Evolutionary conservation across 768 basidiomycete species (phyloP), one percentile per base, ranked within the genome.

Genomic region (Pulveroboletus sp.): DNA sequence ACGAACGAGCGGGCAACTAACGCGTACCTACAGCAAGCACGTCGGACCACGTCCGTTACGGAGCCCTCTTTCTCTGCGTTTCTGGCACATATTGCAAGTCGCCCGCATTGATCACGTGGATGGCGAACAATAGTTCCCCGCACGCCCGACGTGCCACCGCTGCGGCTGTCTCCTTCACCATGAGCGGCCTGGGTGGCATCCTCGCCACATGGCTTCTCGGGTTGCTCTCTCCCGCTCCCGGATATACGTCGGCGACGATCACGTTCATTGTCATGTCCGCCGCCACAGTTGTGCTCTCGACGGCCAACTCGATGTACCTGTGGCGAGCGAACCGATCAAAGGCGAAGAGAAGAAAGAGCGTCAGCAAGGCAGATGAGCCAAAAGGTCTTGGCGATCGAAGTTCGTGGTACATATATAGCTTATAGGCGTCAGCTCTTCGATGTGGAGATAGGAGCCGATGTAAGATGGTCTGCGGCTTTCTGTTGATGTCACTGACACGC

Each of bases 161-260:
- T 23, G 73, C 84, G 41, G 82, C 80, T 10, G 67, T 82, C n/a
- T 70, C 72, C 1, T 79, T 79, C 50, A 78, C 76, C 51, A 70
- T 76, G 71, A 77, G 76, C 14, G 82, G 84, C 57, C 64, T 70
- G 0, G 81, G 81, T 2, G 80, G 80, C 2, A 82, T 84, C 47
- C 75, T 84, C 17, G 71, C 76, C 4, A 83, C 81, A 0, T 84
- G 82, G 82, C 72, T 83, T 4, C 62, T 82, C 20, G 81, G 80
- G 11, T 58, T 56, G 2, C 60, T 82, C 3, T 81, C 78, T 6
- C 63, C 75, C 0, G 68, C 73, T 0, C 81, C 81, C 3, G 50
- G 68, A n/a, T 83, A 82, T 54, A 73, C 59, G 5, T 66, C 70
- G 30, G 82, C 78, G 0, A 76, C 78, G 2, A 55, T 68, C 45